These are phyloP conservation scores for Dactylellina drechsleri DNA, from an alignment of 2,329 filamentous ascomycete species.

Conservation along the genomic window DNA sequence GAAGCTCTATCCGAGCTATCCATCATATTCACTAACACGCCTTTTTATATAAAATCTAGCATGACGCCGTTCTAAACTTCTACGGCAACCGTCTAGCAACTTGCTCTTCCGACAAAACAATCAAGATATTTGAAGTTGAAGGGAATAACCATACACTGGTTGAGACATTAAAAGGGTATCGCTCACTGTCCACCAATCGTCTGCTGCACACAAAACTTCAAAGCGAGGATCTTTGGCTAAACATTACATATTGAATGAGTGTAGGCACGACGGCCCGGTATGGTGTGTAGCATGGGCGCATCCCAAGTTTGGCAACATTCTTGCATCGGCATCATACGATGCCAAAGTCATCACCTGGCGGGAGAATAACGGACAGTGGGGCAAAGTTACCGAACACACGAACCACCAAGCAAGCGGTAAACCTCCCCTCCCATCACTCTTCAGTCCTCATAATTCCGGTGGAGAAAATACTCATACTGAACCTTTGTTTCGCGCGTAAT, in stretches of 20 bases:
- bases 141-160: slow-evolving; percentile 87
- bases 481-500: slow-evolving; percentile 51
- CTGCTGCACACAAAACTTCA: neutral
- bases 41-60: slow-evolving; percentile 66
- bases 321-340: slow-evolving; percentile 94
- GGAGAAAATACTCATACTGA: slow-evolving; percentile 36
- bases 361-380: slow-evolving; percentile 70
- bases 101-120: slow-evolving; percentile 96
- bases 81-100: slow-evolving; percentile 96
- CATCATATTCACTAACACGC: neutral
- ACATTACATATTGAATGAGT: neutral
- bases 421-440: neutral
- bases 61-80: slow-evolving; percentile 98
- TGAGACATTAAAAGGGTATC: slow-evolving; percentile 92
- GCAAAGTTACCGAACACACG: slow-evolving; percentile 57
- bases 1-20: neutral
- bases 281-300: slow-evolving; percentile 99
- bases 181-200: slow-evolving; percentile 56
- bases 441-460: slow-evolving; percentile 48
- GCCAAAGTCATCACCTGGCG: slow-evolving; percentile 99
- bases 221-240: neutral
- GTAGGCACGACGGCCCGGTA: slow-evolving; percentile 92
- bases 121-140: slow-evolving; percentile 99
- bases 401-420: slow-evolving; percentile 59
- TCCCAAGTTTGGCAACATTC: slow-evolving; percentile 97